Conservation (phyloP, 805 yeast species). For the Metschnikowia henanensis region DNA sequence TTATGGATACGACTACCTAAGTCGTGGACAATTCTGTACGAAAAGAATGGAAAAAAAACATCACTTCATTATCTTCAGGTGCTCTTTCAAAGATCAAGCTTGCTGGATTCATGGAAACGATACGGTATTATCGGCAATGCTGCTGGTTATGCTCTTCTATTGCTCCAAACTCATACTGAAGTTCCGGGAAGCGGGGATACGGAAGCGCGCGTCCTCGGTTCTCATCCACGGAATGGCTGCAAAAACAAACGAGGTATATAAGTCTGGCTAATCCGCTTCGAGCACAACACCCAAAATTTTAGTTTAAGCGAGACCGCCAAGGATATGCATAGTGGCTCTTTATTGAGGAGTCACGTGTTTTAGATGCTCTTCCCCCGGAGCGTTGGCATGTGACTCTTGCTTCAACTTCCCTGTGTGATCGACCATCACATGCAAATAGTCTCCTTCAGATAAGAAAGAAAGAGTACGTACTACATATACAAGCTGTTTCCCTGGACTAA, state of each 20-base stretch:
- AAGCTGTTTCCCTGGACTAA: too few species aligned
- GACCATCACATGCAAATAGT: neutral
- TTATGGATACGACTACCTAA: neutral
- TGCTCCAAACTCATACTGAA: neutral
- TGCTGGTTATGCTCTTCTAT: neutral
- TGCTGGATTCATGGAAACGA: too few species aligned
- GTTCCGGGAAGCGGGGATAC: neutral
- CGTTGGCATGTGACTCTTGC: neutral
- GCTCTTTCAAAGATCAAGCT: too few species aligned
- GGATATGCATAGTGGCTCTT: too few species aligned
- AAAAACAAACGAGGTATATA: neutral
- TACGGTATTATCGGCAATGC: too few species aligned
- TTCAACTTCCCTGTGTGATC: neutral
- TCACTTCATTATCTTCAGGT: too few species aligned
- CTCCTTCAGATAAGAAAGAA: neutral
- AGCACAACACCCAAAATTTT: too few species aligned
- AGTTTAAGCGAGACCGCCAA: too few species aligned
- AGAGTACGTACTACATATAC: too few species aligned
- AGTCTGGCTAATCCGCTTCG: neutral
- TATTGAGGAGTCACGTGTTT: neutral
- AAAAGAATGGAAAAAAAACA: too few species aligned
- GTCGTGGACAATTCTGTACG: too few species aligned
- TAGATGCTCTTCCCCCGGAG: too few species aligned
- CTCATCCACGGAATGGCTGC: conserved; percentile 2
- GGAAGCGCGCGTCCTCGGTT: conserved; percentile 3